Evolutionary conservation across 768 basidiomycete species (phyloP).

Genomic region (Rhodosporidiobolus sp.): DNA sequence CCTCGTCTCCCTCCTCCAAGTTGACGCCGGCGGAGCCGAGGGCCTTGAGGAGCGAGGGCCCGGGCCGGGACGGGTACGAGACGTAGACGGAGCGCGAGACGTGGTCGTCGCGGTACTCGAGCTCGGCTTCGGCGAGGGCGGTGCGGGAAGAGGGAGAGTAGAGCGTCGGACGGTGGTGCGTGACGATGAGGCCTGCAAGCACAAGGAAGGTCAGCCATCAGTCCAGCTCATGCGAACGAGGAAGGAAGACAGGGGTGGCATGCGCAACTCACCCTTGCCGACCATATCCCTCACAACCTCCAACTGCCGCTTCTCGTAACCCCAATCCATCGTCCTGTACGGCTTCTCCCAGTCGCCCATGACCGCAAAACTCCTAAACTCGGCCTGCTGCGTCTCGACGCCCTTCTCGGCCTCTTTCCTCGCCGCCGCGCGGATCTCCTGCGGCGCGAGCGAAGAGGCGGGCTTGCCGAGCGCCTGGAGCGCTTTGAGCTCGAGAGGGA

Average conservation of each 20-base stretch:
- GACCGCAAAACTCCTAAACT: slow-evolving; percentile 76
- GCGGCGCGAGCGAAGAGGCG: slow-evolving; percentile 57
- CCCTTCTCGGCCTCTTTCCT: slow-evolving; percentile 68
- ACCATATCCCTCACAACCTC: slow-evolving; percentile 84
- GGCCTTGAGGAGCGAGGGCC: slow-evolving; percentile 27
- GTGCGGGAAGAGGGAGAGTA: slow-evolving; percentile 93
- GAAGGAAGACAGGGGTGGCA: not conserved
- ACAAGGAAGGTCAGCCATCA: slow-evolving; percentile 47
- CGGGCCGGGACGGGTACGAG: slow-evolving; percentile 59
- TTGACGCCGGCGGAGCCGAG: not conserved
- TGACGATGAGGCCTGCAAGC: slow-evolving; percentile 81
- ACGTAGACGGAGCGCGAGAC: slow-evolving; percentile 84
- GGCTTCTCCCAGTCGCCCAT: slow-evolving; percentile 77
- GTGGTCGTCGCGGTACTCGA: slow-evolving; percentile 84
- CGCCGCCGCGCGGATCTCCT: slow-evolving; percentile 67
- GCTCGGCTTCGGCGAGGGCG: slow-evolving; percentile 90
- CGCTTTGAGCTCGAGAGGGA: slow-evolving; percentile 94
- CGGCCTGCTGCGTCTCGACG: slow-evolving; percentile 68
- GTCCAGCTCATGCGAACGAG: not conserved
- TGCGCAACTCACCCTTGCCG: slow-evolving; percentile 60
- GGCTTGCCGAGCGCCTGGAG: slow-evolving; percentile 62
- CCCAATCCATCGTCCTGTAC: slow-evolving; percentile 87
- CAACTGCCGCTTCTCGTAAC: slow-evolving; percentile 84
- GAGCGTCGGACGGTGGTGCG: slow-evolving; percentile 83
- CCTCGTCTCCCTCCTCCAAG: slow-evolving; percentile 33